Conservation (phyloP, 148 eudicot genomes). For the Selenicereus undatus region DNA sequence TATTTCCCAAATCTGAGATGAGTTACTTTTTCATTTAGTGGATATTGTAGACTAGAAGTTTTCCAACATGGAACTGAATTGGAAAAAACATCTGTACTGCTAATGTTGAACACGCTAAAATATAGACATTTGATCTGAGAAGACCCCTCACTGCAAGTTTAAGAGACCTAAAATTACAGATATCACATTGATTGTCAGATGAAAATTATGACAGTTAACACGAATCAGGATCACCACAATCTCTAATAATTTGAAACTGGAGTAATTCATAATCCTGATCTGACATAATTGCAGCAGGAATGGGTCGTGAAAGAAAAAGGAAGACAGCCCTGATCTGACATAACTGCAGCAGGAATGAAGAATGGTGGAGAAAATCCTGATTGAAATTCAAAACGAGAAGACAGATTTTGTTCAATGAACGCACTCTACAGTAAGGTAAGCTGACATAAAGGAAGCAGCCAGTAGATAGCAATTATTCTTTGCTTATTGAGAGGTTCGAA, state of each 20-base stretch:
- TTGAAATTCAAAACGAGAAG: neutral
- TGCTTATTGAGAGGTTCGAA: neutral
- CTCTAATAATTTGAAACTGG: neutral
- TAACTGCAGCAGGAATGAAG: neutral
- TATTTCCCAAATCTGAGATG: neutral
- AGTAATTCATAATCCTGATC: neutral
- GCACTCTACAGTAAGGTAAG: neutral
- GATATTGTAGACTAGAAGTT: neutral
- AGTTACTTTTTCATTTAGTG: too few species aligned
- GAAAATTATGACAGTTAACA: neutral
- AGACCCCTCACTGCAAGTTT: neutral
- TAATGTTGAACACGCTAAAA: neutral
- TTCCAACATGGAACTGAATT: neutral
- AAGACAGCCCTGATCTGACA: neutral
- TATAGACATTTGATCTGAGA: neutral
- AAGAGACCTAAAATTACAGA: neutral
- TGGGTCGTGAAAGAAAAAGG: neutral
- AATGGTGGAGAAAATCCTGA: neutral
- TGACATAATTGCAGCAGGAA: neutral
- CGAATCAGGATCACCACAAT: neutral
- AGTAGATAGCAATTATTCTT: neutral
- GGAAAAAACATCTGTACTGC: neutral
- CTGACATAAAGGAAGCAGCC: neutral
- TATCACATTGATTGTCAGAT: neutral
- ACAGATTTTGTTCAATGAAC: neutral